Percentiles rank a stretch among this genome's conserved stretches.
Conservation (phyloP, 495 filamentous ascomycete species). For the Xylaria palmicola region DNA sequence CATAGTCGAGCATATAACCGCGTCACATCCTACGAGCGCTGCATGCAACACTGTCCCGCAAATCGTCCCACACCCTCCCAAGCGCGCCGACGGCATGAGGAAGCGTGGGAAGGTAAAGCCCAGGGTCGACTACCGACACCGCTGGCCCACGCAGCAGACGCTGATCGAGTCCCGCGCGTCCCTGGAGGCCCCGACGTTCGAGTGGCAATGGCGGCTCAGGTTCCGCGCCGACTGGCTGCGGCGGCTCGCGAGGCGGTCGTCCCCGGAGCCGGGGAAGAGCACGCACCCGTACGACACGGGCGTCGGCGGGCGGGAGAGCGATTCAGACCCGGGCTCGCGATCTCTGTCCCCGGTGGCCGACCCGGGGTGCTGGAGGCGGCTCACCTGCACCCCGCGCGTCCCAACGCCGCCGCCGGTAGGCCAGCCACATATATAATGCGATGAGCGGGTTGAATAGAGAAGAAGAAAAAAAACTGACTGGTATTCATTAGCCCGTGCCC, state of each 20-base stretch:
- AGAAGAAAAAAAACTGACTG: background rate
- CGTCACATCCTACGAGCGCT: background rate
- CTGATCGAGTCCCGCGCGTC: slow-evolving; percentile 20
- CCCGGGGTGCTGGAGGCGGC: background rate
- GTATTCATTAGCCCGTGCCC: slow-evolving; percentile 6
- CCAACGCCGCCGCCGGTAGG: background rate
- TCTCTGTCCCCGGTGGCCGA: too few species aligned
- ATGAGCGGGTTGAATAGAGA: too few species aligned
- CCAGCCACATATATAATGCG: too few species aligned
- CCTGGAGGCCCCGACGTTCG: background rate
- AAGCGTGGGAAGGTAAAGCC: background rate
- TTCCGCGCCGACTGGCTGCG: background rate
- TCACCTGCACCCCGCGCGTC: background rate
- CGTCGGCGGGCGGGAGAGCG: slow-evolving; percentile 2
- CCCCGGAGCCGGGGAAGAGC: slow-evolving; percentile 16
- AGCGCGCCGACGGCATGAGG: slow-evolving; percentile 16
- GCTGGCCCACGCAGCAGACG: slow-evolving; percentile 32
- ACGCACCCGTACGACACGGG: slow-evolving; percentile 31
- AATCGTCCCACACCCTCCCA: background rate
- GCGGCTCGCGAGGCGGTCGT: slow-evolving; percentile 3
- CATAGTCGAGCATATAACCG: background rate
- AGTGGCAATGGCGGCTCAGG: background rate
- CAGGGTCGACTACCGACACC: slow-evolving; percentile 25
- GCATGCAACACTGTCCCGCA: background rate
- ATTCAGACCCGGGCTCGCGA: background rate